phyloP scores from a whole-genome alignment of 2,329 filamentous ascomycete species.

The Claviceps sp. region DNA sequence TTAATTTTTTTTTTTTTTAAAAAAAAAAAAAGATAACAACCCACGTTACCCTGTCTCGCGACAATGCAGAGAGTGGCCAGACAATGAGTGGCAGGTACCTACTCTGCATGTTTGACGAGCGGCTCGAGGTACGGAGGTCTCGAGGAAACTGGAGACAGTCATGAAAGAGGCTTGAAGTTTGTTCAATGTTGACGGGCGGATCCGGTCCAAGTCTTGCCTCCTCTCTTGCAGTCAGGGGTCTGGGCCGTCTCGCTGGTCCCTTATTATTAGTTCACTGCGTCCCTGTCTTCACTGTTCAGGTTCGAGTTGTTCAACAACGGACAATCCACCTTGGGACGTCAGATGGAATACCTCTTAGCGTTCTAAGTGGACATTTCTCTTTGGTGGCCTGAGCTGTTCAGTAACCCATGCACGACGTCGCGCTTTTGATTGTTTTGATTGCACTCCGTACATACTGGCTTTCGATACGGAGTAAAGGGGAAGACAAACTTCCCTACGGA shows the following conservation, averaged over 20 bases:
- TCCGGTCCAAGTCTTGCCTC: not conserved
- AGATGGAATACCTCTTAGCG: not conserved
- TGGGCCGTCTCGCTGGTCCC: not conserved
- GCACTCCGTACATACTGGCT: not conserved
- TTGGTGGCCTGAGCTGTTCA: not conserved
- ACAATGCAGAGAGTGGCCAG: too few species aligned
- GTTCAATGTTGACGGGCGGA: not conserved
- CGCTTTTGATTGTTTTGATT: slow-evolving; percentile 1
- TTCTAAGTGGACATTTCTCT: not conserved
- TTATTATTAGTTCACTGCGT: not conserved
- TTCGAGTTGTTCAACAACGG: not conserved
- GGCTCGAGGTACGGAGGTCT: too few species aligned
- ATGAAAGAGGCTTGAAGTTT: not conserved
- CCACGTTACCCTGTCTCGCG: too few species aligned
- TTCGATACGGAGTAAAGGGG: not conserved
- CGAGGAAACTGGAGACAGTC: not conserved
- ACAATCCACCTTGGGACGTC: not conserved
- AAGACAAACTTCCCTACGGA: not conserved
- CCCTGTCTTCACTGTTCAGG: not conserved
- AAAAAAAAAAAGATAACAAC: too few species aligned
- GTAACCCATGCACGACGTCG: not conserved
- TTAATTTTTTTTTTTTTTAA: too few species aligned
- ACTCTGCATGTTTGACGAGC: too few species aligned
- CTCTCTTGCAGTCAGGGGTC: not conserved
- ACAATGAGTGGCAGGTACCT: too few species aligned